These are phyloP conservation scores for Helotiales sp. DNA, from an alignment of 2,329 filamentous ascomycete species.

Conservation along the genomic window DNA sequence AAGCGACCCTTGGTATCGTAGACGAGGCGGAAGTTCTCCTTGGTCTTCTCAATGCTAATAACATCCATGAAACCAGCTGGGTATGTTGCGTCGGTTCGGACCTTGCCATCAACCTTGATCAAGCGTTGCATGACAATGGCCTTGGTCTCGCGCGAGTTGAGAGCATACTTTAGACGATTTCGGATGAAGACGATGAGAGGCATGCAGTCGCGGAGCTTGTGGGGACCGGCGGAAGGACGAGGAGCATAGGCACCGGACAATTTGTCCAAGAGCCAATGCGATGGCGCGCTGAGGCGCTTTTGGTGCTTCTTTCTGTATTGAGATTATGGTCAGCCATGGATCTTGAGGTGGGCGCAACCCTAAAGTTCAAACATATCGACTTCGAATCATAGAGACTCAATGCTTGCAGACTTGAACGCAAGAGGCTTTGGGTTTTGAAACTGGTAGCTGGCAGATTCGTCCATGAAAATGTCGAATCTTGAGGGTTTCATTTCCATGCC, in stretches of 20 bases:
- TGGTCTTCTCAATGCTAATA: constrained; percentile 98
- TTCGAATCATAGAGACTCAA: not conserved
- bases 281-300: constrained; percentile 98
- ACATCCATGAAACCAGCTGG: constrained; percentile 99
- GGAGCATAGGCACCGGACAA: constrained; percentile 86
- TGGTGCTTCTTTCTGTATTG: constrained; percentile 91
- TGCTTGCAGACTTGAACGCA: not conserved
- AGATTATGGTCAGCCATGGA: constrained; percentile 19
- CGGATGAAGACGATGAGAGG: constrained; percentile 98
- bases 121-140: constrained; percentile 99
- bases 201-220: constrained; percentile 99
- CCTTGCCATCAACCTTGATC: constrained; percentile 99
- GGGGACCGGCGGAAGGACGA: constrained; percentile 78
- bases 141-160: constrained; percentile 97
- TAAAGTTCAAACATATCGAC: not conserved
- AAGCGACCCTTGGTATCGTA: constrained; percentile 99
- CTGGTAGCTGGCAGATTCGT: not conserved
- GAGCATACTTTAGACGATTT: constrained; percentile 96
- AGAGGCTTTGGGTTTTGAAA: not conserved
- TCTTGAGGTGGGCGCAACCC: not conserved
- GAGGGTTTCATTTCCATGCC: not conserved
- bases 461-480: not conserved
- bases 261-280: constrained; percentile 99
- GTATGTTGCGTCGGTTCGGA: constrained; percentile 98
- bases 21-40: constrained; percentile 99